Evolutionary conservation across 2,329 filamentous ascomycete species (phyloP), one percentile per base, ranked within the genome.

Genomic region (Colletotrichum navitas): DNA sequence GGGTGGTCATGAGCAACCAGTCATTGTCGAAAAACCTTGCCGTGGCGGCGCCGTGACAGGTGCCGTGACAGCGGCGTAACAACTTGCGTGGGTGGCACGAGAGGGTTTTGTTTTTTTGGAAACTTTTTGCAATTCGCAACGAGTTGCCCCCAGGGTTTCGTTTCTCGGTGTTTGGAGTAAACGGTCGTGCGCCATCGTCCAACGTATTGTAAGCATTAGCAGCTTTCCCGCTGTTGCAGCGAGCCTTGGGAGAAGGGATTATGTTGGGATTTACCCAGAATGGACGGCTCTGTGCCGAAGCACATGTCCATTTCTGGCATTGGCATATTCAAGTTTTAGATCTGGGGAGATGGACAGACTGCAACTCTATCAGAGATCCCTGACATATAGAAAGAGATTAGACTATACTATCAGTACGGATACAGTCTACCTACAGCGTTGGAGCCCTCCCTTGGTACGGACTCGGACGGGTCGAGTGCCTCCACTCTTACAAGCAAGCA

Each of bases 51-150:
- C 34, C 29, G 36, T 52, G 43, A 59, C 58, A 54, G 58, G 58
- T 24, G 43, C 18, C 43, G 21, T 59, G 58, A 39, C 56, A 26
- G 55, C 36, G 45, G 34, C 32, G 29, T 51, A 34, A 54, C 58
- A 47, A 43, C 41, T 43, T 59, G 65, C 41, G 43, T 41, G 63
- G 47, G 24, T 41, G 21, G 36, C 43, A 21, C 36, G 51, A 7
- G 34, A 52, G 36, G 12, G 26, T 26, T 29, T 43, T 51, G 12
- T n/a, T 26, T 29, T 43, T 51, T 43, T 64, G 26, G 51, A 68
- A 64, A 55, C 41, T 49, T 59, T 71, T 59, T 71, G 65, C 65
- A 24, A 47, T 16, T 64, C 68, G 65, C 68, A 45, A 71, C 65
- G 64, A 47, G 14, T 47, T 71, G 68, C 68, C 59, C 58, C n/a